Evolutionary conservation across 1,284 basidiomycete species (phyloP), one percentile per base, ranked within the genome.

Genomic region (Puccinia coronata): DNA sequence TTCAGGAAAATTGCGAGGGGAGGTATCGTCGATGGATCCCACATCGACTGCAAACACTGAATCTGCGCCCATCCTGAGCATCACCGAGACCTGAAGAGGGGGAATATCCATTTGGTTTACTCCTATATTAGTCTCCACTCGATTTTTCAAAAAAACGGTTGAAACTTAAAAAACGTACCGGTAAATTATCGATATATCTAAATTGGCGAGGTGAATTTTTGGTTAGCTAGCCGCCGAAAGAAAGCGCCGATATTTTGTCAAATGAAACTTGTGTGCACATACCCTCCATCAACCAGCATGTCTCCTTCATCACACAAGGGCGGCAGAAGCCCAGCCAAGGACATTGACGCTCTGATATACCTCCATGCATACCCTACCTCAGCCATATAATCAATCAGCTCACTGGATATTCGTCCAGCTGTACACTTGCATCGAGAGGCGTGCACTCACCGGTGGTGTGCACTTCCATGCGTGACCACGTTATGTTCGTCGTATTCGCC

Each of bases 401-500:
- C 89, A 18, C 34, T 36, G 34, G 2, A 63, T 63, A 23, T 39
- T 63, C 1, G 57, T 23, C 36, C 14, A 18, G 31, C 14, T 94
- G n/a, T n/a, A n/a, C n/a, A n/a, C 96, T 20, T 94, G 20, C 11
- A 74, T 53, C 41, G 47, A 25, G 14, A 43, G 43, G 23, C 23
- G 28, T 18, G n/a, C 25, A 63, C 77, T 98, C 98, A 14, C 96
- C 96, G 6, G 93, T 94, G 82, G 96, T 93, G 85, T 99, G 97
- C 57, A 98, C 92, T 86, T 98, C 95, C 95, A 99, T 98, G 6
- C 92, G 90, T 14, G 95, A 97, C 82, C 93, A 95, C 73, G 93
- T 96, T 86, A 99, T 98, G 85, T 98, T 98, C n/a, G 97, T 98
- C 9, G 96, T 95, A 85, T 98, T 98, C 87, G 95, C 97, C 87